Percentiles rank a stretch among this genome's conserved stretches.
Conservation (phyloP, 352 stramenopile genomes). For the Hyaloperonospora brassicae region DNA sequence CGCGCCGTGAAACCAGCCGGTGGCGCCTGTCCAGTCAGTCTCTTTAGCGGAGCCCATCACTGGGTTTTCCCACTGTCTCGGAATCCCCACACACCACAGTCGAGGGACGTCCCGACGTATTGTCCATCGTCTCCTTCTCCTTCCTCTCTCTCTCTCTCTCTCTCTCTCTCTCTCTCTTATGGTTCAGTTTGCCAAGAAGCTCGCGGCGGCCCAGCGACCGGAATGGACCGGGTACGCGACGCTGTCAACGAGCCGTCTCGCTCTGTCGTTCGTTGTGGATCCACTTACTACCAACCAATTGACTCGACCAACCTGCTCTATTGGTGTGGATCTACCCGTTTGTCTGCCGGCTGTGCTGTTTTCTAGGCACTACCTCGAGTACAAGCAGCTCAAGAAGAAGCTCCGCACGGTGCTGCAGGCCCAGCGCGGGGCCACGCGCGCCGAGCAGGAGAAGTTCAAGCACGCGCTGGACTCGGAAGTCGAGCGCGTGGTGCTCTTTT, state of each 20-base stretch:
- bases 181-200: slow-evolving; percentile 83
- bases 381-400: slow-evolving; percentile 87
- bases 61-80: slow-evolving; percentile 2
- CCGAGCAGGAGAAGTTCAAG: slow-evolving; percentile 62
- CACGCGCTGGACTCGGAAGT: slow-evolving; percentile 75
- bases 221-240: slow-evolving; percentile 57
- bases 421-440: slow-evolving; percentile 29
- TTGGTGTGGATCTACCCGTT: too few species aligned
- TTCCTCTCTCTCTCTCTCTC: too few species aligned
- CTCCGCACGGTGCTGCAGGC: slow-evolving; percentile 65
- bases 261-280: neutral
- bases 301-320: too few species aligned
- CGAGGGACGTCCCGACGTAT: neutral
- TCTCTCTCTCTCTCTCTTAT: slow-evolving; percentile 17
- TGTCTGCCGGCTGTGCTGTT: neutral
- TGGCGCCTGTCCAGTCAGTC: too few species aligned
- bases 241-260: neutral
- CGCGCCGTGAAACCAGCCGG: too few species aligned
- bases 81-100: neutral
- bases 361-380: slow-evolving; percentile 80
- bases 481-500: slow-evolving; percentile 81
- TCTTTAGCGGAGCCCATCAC: neutral
- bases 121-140: too few species aligned
- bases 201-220: slow-evolving; percentile 53
- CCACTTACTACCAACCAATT: too few species aligned